Evolutionary conservation across 345 rosid genomes (phyloP).

Genomic region (Cardamine chenopodiifolia): DNA sequence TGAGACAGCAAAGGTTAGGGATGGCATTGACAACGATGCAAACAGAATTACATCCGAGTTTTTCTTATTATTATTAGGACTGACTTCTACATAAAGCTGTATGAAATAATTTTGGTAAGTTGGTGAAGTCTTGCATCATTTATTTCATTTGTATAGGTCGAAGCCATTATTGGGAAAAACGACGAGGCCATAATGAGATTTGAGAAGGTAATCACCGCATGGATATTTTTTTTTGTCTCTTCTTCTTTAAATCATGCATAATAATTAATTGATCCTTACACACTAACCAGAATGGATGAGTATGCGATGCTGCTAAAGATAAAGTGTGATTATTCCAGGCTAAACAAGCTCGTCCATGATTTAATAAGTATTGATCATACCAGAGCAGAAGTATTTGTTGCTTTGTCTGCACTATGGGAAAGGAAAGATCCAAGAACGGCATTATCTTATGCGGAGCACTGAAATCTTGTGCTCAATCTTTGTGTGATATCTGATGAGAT

Average conservation of each 20-base stretch:
- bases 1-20: constrained; percentile 92
- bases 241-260: not conserved
- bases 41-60: not conserved
- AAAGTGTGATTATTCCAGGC: constrained; percentile 79
- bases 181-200: constrained; percentile 89
- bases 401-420: constrained; percentile 84
- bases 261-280: constrained; percentile 83
- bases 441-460: constrained; percentile 72
- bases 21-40: not conserved
- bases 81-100: constrained; percentile 13
- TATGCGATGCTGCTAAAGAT: constrained; percentile 91
- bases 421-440: constrained; percentile 87
- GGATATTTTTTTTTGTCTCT: not conserved
- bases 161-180: constrained; percentile 92
- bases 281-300: constrained; percentile 92
- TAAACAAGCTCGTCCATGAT: constrained; percentile 92
- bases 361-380: constrained; percentile 79
- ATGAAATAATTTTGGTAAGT: constrained; percentile 13
- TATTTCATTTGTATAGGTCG: constrained; percentile 61
- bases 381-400: constrained; percentile 90
- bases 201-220: constrained; percentile 65
- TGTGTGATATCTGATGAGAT: constrained; percentile 32
- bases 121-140: constrained; percentile 36
- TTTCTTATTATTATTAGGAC: not conserved
- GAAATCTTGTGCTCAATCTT: not conserved